Evolutionary conservation across 768 basidiomycete genomes (phyloP).

Genomic region (Psilocybe tampanensis): DNA sequence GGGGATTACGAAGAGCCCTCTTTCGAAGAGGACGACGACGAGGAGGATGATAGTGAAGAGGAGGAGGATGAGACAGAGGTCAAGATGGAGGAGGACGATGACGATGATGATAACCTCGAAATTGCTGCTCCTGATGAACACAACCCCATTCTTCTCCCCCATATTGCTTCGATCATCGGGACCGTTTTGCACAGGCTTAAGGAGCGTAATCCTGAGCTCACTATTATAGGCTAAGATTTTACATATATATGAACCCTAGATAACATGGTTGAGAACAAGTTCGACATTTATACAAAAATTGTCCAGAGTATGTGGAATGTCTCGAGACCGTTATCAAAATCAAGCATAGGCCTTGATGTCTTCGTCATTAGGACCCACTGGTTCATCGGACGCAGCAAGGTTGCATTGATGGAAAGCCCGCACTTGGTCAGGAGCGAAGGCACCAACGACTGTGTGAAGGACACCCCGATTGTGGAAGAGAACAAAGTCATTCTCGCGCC

Average conservation of each 20-base stretch:
- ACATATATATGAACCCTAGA: too few relatives aligned
- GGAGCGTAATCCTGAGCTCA: constrained; percentile 9
- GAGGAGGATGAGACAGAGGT: constrained; percentile 2
- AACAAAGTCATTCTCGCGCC: constrained; percentile 70
- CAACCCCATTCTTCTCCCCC: constrained; percentile 8
- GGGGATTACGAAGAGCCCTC: background rate
- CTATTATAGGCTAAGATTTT: constrained; percentile 2
- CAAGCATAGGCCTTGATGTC: constrained; percentile 66
- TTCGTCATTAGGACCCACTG: constrained; percentile 65
- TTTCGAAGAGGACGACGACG: background rate
- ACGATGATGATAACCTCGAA: constrained; percentile 9
- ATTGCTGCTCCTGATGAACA: constrained; percentile 6
- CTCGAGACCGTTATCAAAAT: background rate
- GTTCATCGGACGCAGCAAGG: constrained; percentile 78
- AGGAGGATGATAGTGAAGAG: constrained; percentile 1
- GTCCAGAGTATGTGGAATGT: background rate
- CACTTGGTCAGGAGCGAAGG: constrained; percentile 67
- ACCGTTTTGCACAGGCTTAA: constrained; percentile 11
- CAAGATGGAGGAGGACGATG: constrained; percentile 9
- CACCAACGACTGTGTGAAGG: constrained; percentile 80
- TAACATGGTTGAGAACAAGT: too few relatives aligned
- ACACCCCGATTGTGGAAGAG: constrained; percentile 88
- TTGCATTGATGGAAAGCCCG: constrained; percentile 87
- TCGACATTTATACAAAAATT: background rate
- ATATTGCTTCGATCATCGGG: constrained; percentile 6